Conservation (phyloP, 306 rosid species). For the Gillenia trifoliata region DNA sequence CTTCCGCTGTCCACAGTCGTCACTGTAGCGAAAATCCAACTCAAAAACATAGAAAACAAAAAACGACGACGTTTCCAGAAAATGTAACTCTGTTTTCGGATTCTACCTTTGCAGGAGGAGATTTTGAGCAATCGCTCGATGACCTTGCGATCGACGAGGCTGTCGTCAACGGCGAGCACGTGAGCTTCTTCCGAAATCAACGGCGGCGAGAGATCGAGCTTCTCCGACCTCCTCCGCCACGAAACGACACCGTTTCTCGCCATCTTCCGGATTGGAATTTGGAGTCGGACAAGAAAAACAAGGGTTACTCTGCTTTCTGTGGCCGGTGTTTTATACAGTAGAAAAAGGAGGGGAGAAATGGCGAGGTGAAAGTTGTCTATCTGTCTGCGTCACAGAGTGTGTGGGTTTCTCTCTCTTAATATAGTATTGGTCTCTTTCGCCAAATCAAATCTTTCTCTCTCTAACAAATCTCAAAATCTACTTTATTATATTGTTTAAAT, state of each 20-base stretch:
- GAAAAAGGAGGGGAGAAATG: not conserved
- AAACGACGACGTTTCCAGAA: not conserved
- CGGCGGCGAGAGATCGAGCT: constrained; percentile 18
- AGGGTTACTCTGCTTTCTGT: constrained; percentile 21
- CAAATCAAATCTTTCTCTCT: constrained; percentile 78
- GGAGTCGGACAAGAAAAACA: not conserved
- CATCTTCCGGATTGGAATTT: constrained; percentile 16
- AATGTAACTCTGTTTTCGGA: not conserved
- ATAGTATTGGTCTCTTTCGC: constrained; percentile 35
- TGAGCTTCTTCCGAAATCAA: constrained; percentile 56
- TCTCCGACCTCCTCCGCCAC: constrained; percentile 36
- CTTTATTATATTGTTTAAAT: constrained; percentile 26
- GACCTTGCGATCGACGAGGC: constrained; percentile 82
- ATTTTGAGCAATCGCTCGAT: constrained; percentile 79
- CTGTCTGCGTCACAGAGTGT: constrained; percentile 9
- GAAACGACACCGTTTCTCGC: constrained; percentile 48
- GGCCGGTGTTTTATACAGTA: constrained; percentile 37
- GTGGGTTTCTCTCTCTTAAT: not conserved
- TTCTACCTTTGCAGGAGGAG: constrained; percentile 69
- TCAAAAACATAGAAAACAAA: not conserved
- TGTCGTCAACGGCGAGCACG: constrained; percentile 95
- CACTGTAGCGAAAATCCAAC: constrained; percentile 35
- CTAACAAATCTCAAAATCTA: constrained; percentile 37
- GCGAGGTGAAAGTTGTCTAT: constrained; percentile 29
- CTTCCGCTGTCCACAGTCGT: constrained; percentile 94